Percentiles rank a stretch among this genome's conserved stretches.
These are phyloP conservation scores for Penicillium sp. DNA, from an alignment of 2,329 filamentous ascomycete genomes.

Conservation along the genomic window DNA sequence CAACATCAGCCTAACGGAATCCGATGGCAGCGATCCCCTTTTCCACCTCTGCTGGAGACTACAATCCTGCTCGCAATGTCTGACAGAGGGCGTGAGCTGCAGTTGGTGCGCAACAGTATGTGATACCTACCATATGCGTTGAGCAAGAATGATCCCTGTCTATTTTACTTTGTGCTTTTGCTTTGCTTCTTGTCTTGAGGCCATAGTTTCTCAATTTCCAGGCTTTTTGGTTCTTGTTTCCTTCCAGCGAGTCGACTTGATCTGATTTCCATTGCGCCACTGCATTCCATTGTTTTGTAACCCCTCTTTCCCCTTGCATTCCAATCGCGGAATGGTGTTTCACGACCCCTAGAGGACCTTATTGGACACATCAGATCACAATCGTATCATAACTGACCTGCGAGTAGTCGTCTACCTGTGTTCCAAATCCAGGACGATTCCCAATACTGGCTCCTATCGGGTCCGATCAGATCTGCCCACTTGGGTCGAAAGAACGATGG, in stretches of 20 bases:
- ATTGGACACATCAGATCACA: neutral
- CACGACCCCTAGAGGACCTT: neutral
- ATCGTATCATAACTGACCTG: conserved; percentile 3
- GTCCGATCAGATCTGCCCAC: conserved; percentile 38
- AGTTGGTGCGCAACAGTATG: conserved; percentile 42
- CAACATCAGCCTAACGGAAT: conserved; percentile 1
- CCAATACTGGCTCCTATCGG: conserved; percentile 41
- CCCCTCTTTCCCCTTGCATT: conserved; percentile 6
- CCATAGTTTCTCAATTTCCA: neutral
- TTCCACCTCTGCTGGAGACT: conserved; percentile 38
- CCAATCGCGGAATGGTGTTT: conserved; percentile 6
- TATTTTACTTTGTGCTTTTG: neutral
- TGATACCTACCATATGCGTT: neutral
- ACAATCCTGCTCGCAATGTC: conserved; percentile 36
- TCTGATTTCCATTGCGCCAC: neutral
- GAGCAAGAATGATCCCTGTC: neutral
- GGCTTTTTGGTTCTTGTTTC: neutral
- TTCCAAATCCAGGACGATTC: conserved; percentile 37
- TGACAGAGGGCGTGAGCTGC: conserved; percentile 33
- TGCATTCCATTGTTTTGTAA: neutral
- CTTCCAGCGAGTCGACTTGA: neutral
- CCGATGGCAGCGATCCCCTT: conserved; percentile 24
- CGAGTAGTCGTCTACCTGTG: conserved; percentile 39
- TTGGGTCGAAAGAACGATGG: conserved; percentile 43
- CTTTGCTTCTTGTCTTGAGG: neutral